Percentiles rank a stretch among this genome's conserved stretches.
phyloP scores from a whole-genome alignment of 2,329 filamentous ascomycete genomes.

The Fusarium illudens region DNA sequence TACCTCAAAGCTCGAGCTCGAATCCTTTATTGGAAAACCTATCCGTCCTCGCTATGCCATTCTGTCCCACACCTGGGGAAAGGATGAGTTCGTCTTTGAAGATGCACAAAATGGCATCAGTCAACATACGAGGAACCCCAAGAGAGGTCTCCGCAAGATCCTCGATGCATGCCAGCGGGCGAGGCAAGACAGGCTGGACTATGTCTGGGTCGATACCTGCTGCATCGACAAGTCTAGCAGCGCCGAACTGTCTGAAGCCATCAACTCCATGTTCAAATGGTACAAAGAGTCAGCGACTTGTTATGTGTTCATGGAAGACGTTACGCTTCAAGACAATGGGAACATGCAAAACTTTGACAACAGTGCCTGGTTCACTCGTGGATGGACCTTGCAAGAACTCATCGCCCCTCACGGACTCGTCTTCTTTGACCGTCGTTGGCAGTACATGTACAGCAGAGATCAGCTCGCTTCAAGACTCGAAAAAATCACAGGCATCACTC shows the following conservation, averaged over 20 bases:
- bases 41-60: background rate
- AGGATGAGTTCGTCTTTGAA: background rate
- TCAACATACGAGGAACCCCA: background rate
- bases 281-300: background rate
- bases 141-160: background rate
- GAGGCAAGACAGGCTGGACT: background rate
- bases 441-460: background rate
- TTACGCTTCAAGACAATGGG: background rate
- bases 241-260: background rate
- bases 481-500: background rate
- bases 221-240: constrained; percentile 1
- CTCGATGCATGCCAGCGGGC: background rate
- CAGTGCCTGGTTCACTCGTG: background rate
- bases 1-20: background rate
- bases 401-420: background rate
- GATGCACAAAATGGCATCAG: background rate
- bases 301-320: background rate
- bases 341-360: background rate
- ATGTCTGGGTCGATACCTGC: background rate
- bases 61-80: background rate
- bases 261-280: background rate
- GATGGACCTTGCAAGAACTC: background rate
- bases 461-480: background rate
- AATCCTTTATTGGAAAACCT: background rate
- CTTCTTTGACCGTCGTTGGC: background rate